A percentile compares a stretch with the other conserved stretches of the same genome.
phyloP scores from a whole-genome alignment of 2,329 filamentous ascomycete genomes.

The Sordariomycetes sp. region DNA sequence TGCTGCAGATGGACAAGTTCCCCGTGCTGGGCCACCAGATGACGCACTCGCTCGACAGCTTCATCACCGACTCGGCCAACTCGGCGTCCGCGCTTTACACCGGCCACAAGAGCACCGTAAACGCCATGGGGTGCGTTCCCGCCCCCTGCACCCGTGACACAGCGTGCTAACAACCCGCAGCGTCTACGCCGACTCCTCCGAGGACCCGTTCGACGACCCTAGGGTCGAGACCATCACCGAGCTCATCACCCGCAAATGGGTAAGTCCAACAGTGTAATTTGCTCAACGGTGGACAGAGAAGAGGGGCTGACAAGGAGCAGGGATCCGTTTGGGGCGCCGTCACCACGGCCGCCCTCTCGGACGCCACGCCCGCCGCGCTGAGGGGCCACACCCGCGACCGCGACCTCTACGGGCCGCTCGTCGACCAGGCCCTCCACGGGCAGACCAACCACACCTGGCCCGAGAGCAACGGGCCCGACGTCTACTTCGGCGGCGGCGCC shows the following conservation, averaged over 20 bases:
- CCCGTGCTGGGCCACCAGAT: conserved; percentile 82
- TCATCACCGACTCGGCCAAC: conserved; percentile 82
- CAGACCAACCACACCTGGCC: conserved; percentile 77
- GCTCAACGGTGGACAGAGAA: neutral
- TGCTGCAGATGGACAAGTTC: conserved; percentile 71
- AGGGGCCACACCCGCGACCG: conserved; percentile 64
- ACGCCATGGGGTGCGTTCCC: conserved; percentile 54
- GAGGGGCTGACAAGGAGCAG: conserved; percentile 13
- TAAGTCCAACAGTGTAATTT: conserved; percentile 15
- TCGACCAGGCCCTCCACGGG: conserved; percentile 68
- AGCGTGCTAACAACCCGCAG: conserved; percentile 14
- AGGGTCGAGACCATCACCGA: conserved; percentile 79
- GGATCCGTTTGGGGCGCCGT: conserved; percentile 54
- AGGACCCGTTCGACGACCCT: conserved; percentile 66
- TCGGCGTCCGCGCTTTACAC: conserved; percentile 72
- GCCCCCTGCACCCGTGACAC: neutral
- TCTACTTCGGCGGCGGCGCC: conserved; percentile 72
- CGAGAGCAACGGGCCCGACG: conserved; percentile 62
- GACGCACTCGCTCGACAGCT: conserved; percentile 76
- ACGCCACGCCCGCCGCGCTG: conserved; percentile 72
- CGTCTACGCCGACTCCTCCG: conserved; percentile 68
- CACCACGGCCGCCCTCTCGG: conserved; percentile 70
- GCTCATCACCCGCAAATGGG: conserved; percentile 60
- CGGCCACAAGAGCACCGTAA: conserved; percentile 76
- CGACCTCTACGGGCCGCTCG: conserved; percentile 56